Percentiles rank a stretch among this genome's conserved stretches.
Evolutionary conservation across 2,329 filamentous ascomycete species (phyloP).

Genomic region (Cladosporium austrohemisphaericum): DNA sequence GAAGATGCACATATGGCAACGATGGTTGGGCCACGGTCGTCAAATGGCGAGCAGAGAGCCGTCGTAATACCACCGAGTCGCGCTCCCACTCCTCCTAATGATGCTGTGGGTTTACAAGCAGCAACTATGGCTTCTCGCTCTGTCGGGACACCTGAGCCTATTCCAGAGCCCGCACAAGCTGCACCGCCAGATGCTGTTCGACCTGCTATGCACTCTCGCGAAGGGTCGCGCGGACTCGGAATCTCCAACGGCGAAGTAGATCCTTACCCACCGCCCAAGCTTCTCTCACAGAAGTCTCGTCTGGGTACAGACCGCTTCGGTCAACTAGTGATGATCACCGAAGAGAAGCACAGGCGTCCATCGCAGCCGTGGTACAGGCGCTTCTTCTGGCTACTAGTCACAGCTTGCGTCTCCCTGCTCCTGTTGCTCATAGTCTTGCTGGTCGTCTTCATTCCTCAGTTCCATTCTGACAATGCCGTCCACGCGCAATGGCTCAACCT

Average conservation of each 20-base stretch:
- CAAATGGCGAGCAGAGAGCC: slow-evolving; percentile 25
- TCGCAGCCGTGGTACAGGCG: slow-evolving; percentile 26
- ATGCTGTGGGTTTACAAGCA: neutral
- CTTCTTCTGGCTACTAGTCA: slow-evolving; percentile 27
- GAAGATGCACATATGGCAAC: slow-evolving; percentile 29
- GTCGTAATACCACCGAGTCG: slow-evolving; percentile 22
- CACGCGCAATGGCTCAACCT: slow-evolving; percentile 72
- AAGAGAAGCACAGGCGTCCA: slow-evolving; percentile 17
- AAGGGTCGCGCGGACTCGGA: slow-evolving; percentile 26
- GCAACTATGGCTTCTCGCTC: neutral
- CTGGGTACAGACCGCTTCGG: slow-evolving; percentile 29
- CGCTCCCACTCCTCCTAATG: slow-evolving; percentile 18
- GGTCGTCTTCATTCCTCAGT: slow-evolving; percentile 40
- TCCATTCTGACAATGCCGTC: slow-evolving; percentile 39
- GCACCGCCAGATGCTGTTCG: neutral
- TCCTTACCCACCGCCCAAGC: slow-evolving; percentile 24
- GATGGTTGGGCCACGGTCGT: slow-evolving; percentile 25
- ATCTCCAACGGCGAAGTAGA: slow-evolving; percentile 22
- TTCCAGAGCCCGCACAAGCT: neutral
- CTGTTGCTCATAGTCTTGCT: slow-evolving; percentile 38
- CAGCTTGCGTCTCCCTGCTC: slow-evolving; percentile 32
- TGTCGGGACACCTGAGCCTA: neutral
- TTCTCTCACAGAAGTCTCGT: slow-evolving; percentile 23
- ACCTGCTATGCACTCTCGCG: slow-evolving; percentile 19
- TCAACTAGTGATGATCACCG: slow-evolving; percentile 29